Conservation (phyloP, 257 asterid genomes). For the Lantana camara region DNA sequence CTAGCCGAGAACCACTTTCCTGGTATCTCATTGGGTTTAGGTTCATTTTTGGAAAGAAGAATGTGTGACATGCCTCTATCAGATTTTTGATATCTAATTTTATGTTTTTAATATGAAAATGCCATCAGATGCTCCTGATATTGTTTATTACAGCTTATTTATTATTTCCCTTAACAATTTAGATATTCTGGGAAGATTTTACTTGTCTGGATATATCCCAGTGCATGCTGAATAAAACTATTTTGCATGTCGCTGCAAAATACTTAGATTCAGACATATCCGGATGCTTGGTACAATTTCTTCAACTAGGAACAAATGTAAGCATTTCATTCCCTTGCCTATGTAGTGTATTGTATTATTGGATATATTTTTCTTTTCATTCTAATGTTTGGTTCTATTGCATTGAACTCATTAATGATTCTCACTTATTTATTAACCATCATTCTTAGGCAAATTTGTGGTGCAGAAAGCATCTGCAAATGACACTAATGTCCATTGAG, state of each 20-base stretch:
- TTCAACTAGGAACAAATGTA: constrained; percentile 73
- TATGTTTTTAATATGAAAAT: constrained; percentile 10
- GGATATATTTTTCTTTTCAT: constrained; percentile 14
- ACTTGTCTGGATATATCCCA: constrained; percentile 93
- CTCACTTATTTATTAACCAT: constrained; percentile 15
- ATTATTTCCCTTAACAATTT: constrained; percentile 49
- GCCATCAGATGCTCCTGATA: not conserved
- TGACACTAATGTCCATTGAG: constrained; percentile 88
- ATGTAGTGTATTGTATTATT: constrained; percentile 8
- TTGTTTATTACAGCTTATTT: constrained; percentile 20
- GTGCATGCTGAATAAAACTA: constrained; percentile 76
- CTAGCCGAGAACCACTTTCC: not conserved
- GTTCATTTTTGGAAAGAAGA: constrained; percentile 12
- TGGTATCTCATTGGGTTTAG: constrained; percentile 24
- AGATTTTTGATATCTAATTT: constrained; percentile 8
- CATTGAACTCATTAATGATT: constrained; percentile 4
- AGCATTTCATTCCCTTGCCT: constrained; percentile 19
- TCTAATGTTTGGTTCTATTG: not conserved
- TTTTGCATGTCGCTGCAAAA: constrained; percentile 71
- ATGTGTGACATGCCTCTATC: not conserved
- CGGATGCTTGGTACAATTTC: constrained; percentile 61
- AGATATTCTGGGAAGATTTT: constrained; percentile 88
- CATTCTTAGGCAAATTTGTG: constrained; percentile 66
- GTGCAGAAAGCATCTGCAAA: constrained; percentile 91
- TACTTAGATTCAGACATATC: constrained; percentile 62